Percentiles rank a stretch among this genome's conserved stretches.
phyloP scores from a whole-genome alignment of 192 early-diverging fungal species.

The Tieghemiomyces parasiticus region DNA sequence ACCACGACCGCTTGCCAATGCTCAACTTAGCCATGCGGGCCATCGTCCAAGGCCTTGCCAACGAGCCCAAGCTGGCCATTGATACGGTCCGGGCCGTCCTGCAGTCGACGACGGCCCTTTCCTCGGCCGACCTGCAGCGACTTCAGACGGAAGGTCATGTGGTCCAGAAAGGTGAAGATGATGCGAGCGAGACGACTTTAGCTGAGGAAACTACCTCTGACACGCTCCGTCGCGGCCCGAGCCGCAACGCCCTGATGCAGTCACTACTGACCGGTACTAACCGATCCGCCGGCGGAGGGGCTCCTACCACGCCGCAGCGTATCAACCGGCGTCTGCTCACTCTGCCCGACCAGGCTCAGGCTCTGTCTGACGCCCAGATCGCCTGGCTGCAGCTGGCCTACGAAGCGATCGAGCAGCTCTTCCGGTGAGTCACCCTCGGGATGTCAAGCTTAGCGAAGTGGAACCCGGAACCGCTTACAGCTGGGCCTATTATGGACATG shows the following conservation, averaged over 20 bases:
- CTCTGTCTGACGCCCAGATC: constrained; percentile 1
- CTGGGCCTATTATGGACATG: not conserved
- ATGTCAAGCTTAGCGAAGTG: constrained; percentile 17
- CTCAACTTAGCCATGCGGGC: too few relatives aligned
- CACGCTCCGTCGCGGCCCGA: not conserved
- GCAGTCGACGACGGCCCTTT: not conserved
- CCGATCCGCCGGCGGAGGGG: too few relatives aligned
- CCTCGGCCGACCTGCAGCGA: not conserved
- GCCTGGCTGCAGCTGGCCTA: constrained; percentile 29
- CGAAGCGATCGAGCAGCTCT: constrained; percentile 20
- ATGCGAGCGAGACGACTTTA: not conserved
- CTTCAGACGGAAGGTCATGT: not conserved
- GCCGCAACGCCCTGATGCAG: not conserved
- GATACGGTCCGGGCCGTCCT: not conserved
- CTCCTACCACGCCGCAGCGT: not conserved
- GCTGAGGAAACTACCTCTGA: not conserved
- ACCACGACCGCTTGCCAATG: too few relatives aligned
- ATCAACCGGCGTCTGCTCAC: constrained; percentile 1
- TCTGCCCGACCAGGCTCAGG: not conserved
- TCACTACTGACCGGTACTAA: constrained; percentile 3
- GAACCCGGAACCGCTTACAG: constrained; percentile 14
- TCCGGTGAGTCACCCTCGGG: constrained; percentile 20
- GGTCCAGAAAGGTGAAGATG: not conserved
- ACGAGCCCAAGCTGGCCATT: not conserved
- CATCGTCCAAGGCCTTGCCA: too few relatives aligned